phyloP scores from a whole-genome alignment of 805 yeast species.

The Spathaspora passalidarum region DNA sequence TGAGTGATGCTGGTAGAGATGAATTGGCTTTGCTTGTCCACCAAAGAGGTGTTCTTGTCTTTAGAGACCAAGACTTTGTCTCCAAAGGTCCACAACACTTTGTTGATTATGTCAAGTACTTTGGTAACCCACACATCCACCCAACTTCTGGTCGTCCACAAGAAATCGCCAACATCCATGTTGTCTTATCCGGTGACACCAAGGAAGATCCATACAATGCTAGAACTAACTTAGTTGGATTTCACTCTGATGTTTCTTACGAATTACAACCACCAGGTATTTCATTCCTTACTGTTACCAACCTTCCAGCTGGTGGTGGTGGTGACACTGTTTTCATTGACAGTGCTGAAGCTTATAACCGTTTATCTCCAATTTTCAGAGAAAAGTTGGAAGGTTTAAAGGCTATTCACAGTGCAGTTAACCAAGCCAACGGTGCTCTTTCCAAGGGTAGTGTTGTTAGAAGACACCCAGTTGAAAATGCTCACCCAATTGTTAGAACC shows the following conservation, averaged over 20 bases:
- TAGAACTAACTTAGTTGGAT: conserved; percentile 27
- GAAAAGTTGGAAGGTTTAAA: conserved; percentile 32
- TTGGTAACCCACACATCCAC: conserved; percentile 43
- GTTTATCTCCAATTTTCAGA: conserved; percentile 37
- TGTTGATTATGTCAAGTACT: conserved; percentile 31
- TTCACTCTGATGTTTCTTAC: conserved; percentile 39
- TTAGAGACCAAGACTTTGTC: conserved; percentile 63
- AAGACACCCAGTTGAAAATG: conserved; percentile 33
- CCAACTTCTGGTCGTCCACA: conserved; percentile 42
- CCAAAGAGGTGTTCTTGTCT: conserved; percentile 63
- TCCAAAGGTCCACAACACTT: conserved; percentile 29
- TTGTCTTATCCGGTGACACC: conserved; percentile 21
- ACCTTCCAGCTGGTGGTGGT: conserved; percentile 38
- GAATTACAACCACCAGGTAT: conserved; percentile 41
- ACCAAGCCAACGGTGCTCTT: conserved; percentile 29
- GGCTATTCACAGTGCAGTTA: conserved; percentile 35
- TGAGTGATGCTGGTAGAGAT: conserved; percentile 54
- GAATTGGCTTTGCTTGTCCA: conserved; percentile 68
- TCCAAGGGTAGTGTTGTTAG: conserved; percentile 27
- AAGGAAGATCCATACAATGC: conserved; percentile 12
- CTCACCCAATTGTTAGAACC: conserved; percentile 38
- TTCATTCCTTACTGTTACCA: conserved; percentile 35
- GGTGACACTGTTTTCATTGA: conserved; percentile 41
- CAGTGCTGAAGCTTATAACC: conserved; percentile 37
- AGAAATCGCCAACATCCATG: conserved; percentile 27